Base-by-base conservation (phyloP, 2,329 filamentous ascomycete genomes). In the Alternaria infectoria region DNA sequence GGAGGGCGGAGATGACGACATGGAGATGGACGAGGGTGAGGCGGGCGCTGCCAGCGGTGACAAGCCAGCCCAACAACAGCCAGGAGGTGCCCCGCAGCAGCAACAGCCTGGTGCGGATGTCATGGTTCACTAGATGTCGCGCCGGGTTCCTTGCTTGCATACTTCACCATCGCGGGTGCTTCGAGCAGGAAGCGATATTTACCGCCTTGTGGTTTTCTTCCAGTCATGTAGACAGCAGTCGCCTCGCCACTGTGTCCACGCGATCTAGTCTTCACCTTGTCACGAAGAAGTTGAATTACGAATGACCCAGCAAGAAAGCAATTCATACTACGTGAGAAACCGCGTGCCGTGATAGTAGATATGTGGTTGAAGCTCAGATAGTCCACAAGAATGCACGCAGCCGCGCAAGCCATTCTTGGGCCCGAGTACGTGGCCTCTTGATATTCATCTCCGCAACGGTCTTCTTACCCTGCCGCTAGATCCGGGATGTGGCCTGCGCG, bases 21-120 rank as follows among this genome's bases (percentile, higher is more conserved):
- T 87, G 69, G 86, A 87, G 69, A 87, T 87, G 85, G 86, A 83
- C 23, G 86, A 87, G 45, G 85, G 85, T 60, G 81, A 83, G 54
- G 43, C 61, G n/a, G 64, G 43, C 32, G 75, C 71, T 50, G 65
- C 74, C 43, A 73, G 78, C 52, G 81, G 79, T 30, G 81, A 82
- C 67, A 74, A 77, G 59, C 54, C 58, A 55, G 67, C 57, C 19
- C 70, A 74, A 30, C 69, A 76, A 65, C 67, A 76, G 64, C 68
- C 73, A 32, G 69, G 59, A 15, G 66, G 59, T 26, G 66, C 62
- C 46, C 64, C 66, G 54, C 67, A 70, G 56, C 69, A 72, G 57
- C 68, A 70, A 57, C 70, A 75, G 57, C 63, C 72, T 45, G 69
- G 64, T 58, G 64, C 77, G 23, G 79, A 81, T 66, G 76, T 81